Evolutionary conservation across 352 stramenopile genomes (phyloP), one percentile per base, ranked within the genome.

Genomic region (Plasmopara viticola): DNA sequence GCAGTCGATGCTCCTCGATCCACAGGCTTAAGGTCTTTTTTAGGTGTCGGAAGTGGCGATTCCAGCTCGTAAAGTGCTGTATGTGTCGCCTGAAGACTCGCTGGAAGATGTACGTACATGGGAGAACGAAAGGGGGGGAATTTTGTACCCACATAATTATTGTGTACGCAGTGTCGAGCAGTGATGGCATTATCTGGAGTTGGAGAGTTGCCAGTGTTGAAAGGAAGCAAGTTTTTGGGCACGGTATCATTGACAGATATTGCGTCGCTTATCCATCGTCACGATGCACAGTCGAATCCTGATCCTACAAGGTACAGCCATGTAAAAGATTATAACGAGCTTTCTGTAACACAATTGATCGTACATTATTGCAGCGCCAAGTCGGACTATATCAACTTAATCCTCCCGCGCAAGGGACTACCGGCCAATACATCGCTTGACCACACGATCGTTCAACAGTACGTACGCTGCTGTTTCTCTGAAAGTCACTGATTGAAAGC

Each of bases 341-440:
- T 25, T 25, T 3, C 20, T 25, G 20, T 25, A 25, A 25, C 20
- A 1, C 20, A 25, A 25, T 25, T 25, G 3, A 25, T 25, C 20
- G 20, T 25, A 44, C 10, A 5, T 30, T 14, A 14, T 38, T 51
- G 48, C 38, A 93, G 87, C 49, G 87, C 84, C 48, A 96, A 96
- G 58, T 92, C 88, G 40, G 82, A 89, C 50, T 96, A 91, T 57
- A 91, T 96, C 53, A 88, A 89, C 53, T 58, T 94, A 30, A 93
- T 95, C 49, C 64, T 87, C 30, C 74, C 83, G 29, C 75, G 85
- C 52, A 89, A 82, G 50, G 86, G 85, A 12, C 60, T 95, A 2
- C 86, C 86, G 9, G 69, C 71, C 8, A 89, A 87, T 53, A 86
- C 80, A 33, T 85, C 67, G 10, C 63, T 86, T 2, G 65, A 71